phyloP scores from a whole-genome alignment of 306 rosid species.

The Quercus rubra region DNA sequence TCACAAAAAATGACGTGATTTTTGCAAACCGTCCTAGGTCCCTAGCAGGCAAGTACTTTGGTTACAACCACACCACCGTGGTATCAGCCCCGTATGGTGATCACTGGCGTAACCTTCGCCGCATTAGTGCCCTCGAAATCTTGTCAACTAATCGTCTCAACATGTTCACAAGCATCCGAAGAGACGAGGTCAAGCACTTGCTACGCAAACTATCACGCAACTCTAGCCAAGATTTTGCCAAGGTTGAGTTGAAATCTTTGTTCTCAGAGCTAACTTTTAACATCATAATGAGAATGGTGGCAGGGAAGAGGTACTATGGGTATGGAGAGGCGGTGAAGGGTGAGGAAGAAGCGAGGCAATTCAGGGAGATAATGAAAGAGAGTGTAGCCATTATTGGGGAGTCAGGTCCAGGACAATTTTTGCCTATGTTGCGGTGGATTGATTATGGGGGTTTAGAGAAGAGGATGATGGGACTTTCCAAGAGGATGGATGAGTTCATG shows the following conservation, averaged over 20 bases:
- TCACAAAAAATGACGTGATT: conserved; percentile 59
- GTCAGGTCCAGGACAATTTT: conserved; percentile 30
- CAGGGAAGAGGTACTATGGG: conserved; percentile 66
- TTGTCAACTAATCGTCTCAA: conserved; percentile 37
- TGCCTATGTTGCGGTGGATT: conserved; percentile 39
- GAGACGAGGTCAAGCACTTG: conserved; percentile 41
- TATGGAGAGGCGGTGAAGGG: conserved; percentile 19
- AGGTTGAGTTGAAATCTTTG: conserved; percentile 32
- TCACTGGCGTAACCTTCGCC: conserved; percentile 80
- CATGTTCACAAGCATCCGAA: conserved; percentile 26
- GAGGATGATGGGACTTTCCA: conserved; percentile 17
- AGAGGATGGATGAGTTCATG: conserved; percentile 27
- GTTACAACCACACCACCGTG: conserved; percentile 39
- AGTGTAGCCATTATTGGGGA: neutral
- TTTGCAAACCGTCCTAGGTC: conserved; percentile 47
- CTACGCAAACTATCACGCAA: conserved; percentile 19
- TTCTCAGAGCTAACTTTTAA: conserved; percentile 52
- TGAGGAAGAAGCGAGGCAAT: conserved; percentile 39
- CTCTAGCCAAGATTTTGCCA: conserved; percentile 12
- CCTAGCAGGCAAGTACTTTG: conserved; percentile 31
- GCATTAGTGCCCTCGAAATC: conserved; percentile 52
- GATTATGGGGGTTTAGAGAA: conserved; percentile 15
- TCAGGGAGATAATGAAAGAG: conserved; percentile 38
- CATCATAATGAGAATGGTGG: conserved; percentile 58
- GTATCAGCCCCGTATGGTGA: conserved; percentile 46